Evolutionary conservation across 768 basidiomycete species (phyloP).

Genomic region (Cystobasidium onofrii): DNA sequence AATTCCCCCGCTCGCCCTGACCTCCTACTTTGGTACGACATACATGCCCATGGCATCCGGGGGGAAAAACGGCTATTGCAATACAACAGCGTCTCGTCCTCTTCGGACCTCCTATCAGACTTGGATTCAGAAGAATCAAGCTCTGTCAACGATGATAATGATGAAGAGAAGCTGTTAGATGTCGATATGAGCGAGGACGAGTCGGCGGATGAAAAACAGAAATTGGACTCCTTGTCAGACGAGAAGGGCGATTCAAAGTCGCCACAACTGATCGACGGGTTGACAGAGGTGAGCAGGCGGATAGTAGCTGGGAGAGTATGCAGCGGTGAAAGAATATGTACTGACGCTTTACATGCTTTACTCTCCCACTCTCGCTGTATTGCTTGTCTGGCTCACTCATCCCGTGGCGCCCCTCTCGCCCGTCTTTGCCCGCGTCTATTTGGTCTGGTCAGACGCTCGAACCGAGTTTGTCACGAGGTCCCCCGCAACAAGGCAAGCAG

Average conservation of each 20-base stretch:
- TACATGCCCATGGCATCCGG: too few relatives aligned
- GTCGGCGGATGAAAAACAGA: background rate
- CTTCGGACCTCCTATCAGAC: background rate
- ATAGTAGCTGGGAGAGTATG: too few relatives aligned
- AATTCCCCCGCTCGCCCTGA: background rate
- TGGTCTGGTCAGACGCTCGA: background rate
- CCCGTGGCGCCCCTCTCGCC: background rate
- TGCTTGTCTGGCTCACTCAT: background rate
- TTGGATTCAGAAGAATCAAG: background rate
- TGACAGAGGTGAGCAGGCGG: background rate
- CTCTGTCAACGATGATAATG: background rate
- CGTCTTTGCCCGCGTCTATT: background rate
- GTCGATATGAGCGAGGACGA: background rate
- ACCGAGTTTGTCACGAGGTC: background rate
- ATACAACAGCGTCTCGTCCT: background rate
- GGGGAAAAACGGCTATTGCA: background rate
- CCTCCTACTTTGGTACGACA: background rate
- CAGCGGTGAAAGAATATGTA: too few relatives aligned
- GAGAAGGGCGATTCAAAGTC: too few relatives aligned
- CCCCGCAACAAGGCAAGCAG: background rate
- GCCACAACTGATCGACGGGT: background rate
- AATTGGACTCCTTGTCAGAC: background rate
- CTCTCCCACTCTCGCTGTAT: too few relatives aligned
- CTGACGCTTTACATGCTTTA: background rate
- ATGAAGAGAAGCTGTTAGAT: background rate